Conservation (phyloP, 129 eudicot species). For the Chrysanthemum seticuspe region DNA sequence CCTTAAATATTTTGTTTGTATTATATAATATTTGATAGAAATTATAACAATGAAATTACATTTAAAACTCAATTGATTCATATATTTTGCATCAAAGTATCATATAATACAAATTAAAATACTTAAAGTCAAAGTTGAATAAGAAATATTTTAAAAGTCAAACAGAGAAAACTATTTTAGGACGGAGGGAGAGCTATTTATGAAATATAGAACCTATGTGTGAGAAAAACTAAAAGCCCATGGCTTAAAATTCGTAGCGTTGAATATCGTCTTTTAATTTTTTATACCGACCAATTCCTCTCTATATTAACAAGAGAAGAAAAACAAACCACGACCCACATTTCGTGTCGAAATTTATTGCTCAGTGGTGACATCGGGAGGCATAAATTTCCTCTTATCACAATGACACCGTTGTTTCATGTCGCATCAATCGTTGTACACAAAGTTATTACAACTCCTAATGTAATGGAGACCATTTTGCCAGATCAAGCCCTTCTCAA, state of each 20-base stretch:
- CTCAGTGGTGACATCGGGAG: slow-evolving; percentile 18
- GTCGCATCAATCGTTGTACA: slow-evolving; percentile 16
- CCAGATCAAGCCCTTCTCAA: slow-evolving; percentile 9
- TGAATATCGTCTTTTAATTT: slow-evolving; percentile 1
- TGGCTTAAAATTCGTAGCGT: not conserved
- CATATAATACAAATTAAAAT: too few species aligned
- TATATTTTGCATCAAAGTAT: too few species aligned
- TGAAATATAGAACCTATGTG: too few species aligned
- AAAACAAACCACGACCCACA: slow-evolving; percentile 31
- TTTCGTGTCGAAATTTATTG: slow-evolving; percentile 5
- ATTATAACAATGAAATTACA: too few species aligned
- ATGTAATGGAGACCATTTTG: slow-evolving; percentile 1
- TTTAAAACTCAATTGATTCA: too few species aligned
- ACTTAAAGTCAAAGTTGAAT: too few species aligned
- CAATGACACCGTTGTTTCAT: not conserved
- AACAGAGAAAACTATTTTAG: too few species aligned
- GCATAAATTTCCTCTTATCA: slow-evolving; percentile 22
- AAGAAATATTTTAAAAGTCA: too few species aligned
- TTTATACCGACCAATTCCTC: not conserved
- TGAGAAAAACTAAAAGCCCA: not conserved
- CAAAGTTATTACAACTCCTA: slow-evolving; percentile 3
- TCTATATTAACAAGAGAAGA: slow-evolving; percentile 21
- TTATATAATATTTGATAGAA: too few species aligned
- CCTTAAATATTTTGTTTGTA: too few species aligned
- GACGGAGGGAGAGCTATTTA: too few species aligned